Base-by-base conservation (phyloP, 108 stramenopile genomes). In the Poteriospumella lacustris region DNA sequence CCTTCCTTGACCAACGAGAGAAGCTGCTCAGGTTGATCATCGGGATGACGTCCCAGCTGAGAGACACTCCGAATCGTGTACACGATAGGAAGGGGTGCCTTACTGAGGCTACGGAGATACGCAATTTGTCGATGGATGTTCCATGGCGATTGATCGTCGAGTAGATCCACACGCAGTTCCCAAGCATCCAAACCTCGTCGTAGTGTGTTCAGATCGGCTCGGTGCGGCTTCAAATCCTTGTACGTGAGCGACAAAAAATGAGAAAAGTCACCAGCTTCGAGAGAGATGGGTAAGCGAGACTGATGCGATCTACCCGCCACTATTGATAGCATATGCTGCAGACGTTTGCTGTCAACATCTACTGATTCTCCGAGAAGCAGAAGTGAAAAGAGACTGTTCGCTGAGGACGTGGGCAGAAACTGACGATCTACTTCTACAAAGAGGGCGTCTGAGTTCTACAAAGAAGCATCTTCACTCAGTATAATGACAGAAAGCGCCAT, bases 21-120 rank as follows among this genome's bases (percentile, higher is more conserved):
- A 92, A 95, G 93, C 78, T 88, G 78, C 33, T 84, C 34, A 36
- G 19, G 76, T 78, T 77, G 68, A 75, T 93, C 94, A 79, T 95
- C 94, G 39, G 91, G 93, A 85, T 89, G 96, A 0, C 93, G 93
- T 76, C 97, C 97, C 29, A 94, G 93, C 85, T 97, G 97, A 68
- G 90, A 80, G 43, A 84, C 82, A 1, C 93, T 93, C 38, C 97
- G 88, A 5, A 97, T 94, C 1, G 97, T 97, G 79, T 92, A 96
- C 2, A 96, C 93, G 68, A 96, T 88, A 1, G 96, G 96, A 80
- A 95, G 58, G 39, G 42, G 42, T n/a, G n/a, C n/a, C n/a, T n/a
- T n/a, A 31, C 75, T 82, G 75, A 76, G 73, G 0, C 42, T 43
- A 3, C 79, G 82, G 34, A 84, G 47, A 33, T 77, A 64, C 31